phyloP scores from a whole-genome alignment of 2,329 filamentous ascomycete genomes.

The Monosporascus sp. region DNA sequence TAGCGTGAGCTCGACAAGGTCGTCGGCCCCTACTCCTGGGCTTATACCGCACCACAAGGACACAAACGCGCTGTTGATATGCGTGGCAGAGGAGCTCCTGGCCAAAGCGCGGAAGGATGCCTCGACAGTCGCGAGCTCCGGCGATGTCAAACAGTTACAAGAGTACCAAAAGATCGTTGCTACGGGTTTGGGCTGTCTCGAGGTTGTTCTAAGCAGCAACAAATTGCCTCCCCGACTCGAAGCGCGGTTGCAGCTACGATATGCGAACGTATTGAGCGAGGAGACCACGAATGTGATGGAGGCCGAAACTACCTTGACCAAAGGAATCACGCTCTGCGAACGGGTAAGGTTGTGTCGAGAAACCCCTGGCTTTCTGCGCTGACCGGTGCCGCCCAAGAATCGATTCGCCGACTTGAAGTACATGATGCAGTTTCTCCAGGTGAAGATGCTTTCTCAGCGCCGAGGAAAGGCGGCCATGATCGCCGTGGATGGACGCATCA shows the following conservation, averaged over 20 bases:
- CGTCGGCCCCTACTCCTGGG: conserved; percentile 25
- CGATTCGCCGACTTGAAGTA: conserved; percentile 65
- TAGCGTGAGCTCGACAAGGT: conserved; percentile 28
- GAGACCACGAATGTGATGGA: conserved; percentile 74
- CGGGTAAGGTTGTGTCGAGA: conserved; percentile 38
- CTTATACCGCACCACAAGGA: conserved; percentile 42
- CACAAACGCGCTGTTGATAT: conserved; percentile 56
- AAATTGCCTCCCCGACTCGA: conserved; percentile 61
- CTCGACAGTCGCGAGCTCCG: conserved; percentile 41
- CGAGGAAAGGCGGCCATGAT: conserved; percentile 70
- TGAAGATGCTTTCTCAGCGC: conserved; percentile 64
- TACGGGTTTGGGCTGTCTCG: conserved; percentile 67
- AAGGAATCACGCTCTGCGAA: conserved; percentile 65
- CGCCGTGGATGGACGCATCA: conserved; percentile 62
- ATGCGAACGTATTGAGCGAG: conserved; percentile 65
- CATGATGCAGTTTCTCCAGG: conserved; percentile 68
- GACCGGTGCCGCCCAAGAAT: conserved; percentile 34
- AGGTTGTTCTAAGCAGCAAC: conserved; percentile 59
- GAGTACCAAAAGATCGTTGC: conserved; percentile 69
- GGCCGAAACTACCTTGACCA: conserved; percentile 66
- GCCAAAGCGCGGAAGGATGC: conserved; percentile 56
- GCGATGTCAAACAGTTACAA: conserved; percentile 48
- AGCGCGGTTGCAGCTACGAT: conserved; percentile 63
- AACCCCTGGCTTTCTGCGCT: conserved; percentile 15
- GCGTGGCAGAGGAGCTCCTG: conserved; percentile 73